Evolutionary conservation across 2,329 filamentous ascomycete species (phyloP).

Genomic region (Ceratocystis eucalypticola): DNA sequence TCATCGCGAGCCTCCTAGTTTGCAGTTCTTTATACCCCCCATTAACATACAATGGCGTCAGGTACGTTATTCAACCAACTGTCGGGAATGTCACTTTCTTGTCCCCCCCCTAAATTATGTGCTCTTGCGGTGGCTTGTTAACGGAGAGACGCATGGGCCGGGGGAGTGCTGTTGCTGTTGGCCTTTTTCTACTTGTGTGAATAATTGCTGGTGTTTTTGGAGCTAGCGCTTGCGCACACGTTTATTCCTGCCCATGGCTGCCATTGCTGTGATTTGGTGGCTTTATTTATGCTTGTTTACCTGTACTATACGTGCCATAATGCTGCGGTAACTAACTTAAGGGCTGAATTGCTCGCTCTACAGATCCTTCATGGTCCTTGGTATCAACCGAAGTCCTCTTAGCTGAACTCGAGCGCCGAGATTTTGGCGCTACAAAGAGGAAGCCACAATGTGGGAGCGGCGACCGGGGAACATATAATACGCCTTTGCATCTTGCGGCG

Average conservation of each 20-base stretch:
- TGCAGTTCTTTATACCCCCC: background rate
- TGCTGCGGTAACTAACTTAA: background rate
- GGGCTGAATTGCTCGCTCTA: background rate
- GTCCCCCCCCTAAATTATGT: background rate
- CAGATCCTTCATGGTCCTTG: constrained; percentile 31
- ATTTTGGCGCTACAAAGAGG: constrained; percentile 24
- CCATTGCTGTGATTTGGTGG: background rate
- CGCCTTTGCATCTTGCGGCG: constrained; percentile 52
- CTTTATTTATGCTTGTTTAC: background rate
- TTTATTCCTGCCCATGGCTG: background rate
- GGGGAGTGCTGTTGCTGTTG: background rate
- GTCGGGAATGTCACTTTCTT: background rate
- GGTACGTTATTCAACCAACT: background rate
- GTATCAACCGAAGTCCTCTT: constrained; percentile 39
- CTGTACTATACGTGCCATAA: background rate
- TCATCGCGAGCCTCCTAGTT: background rate
- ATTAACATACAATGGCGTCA: background rate
- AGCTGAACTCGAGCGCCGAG: constrained; percentile 39
- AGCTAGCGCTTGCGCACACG: background rate
- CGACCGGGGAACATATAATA: constrained; percentile 47
- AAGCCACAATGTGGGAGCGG: constrained; percentile 39
- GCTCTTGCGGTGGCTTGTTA: background rate
- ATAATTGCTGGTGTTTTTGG: background rate
- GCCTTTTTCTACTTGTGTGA: background rate
- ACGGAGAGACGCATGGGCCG: background rate